phyloP scores from a whole-genome alignment of 805 yeast genomes.

The Saturnispora dispora region DNA sequence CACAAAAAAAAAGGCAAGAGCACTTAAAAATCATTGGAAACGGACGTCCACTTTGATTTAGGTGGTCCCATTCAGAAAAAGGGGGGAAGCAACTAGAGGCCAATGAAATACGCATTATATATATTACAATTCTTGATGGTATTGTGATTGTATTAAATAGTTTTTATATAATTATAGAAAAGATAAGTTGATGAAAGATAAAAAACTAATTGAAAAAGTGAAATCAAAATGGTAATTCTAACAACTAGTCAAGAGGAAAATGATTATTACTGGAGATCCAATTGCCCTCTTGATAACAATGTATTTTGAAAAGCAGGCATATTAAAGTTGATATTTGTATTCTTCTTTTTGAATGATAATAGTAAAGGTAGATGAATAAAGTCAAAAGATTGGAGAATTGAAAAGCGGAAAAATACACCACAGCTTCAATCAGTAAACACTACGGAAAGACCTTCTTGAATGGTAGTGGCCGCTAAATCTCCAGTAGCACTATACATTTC shows the following conservation, averaged over 20 bases:
- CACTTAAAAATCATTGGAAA: too few relatives aligned
- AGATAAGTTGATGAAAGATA: background rate
- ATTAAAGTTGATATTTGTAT: background rate
- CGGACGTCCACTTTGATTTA: too few relatives aligned
- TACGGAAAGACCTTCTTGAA: conserved; percentile 56
- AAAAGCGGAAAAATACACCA: background rate
- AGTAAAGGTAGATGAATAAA: background rate
- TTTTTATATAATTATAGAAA: background rate
- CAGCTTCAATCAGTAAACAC: conserved; percentile 20
- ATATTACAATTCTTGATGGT: background rate
- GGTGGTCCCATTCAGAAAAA: too few relatives aligned
- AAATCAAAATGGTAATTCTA: background rate
- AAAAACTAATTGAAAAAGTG: background rate
- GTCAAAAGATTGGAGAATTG: background rate
- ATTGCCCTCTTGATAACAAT: background rate
- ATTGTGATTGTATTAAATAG: background rate
- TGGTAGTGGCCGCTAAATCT: conserved; percentile 46
- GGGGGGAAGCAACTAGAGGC: too few relatives aligned
- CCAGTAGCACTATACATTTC: conserved; percentile 45
- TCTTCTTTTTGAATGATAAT: background rate
- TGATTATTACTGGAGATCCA: background rate
- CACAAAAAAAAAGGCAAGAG: too few relatives aligned
- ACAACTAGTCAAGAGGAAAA: background rate
- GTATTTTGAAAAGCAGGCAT: background rate
- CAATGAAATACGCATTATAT: too few relatives aligned